Percentiles rank a stretch among this genome's conserved stretches.
Conservation (phyloP, 108 stramenopile genomes). For the Fistulifera pelliculosa region DNA sequence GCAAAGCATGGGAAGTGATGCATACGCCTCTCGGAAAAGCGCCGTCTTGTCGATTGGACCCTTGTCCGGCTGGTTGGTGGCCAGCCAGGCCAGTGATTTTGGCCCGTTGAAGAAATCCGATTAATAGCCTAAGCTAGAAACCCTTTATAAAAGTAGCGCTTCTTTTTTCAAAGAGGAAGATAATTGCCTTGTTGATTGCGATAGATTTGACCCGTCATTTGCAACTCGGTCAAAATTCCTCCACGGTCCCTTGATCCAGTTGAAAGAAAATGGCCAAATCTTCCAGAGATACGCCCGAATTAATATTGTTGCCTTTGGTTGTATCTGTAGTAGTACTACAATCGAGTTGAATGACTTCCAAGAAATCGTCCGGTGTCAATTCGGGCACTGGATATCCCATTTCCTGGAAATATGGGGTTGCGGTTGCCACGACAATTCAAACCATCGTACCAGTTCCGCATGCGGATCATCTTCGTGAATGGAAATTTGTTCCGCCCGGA, state of each 20-base stretch:
- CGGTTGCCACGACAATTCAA: neutral
- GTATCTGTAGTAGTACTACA: neutral
- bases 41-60: too few species aligned
- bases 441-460: slow-evolving; percentile 4
- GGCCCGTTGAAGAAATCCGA: too few species aligned
- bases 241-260: neutral
- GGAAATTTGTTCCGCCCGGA: neutral
- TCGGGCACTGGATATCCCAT: neutral
- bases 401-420: neutral
- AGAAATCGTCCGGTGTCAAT: neutral
- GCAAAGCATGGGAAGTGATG: too few species aligned
- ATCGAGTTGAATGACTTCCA: slow-evolving; percentile 2
- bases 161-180: slow-evolving; percentile 3
- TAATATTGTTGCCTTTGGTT: neutral
- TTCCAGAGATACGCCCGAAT: neutral
- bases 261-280: slow-evolving; percentile 3
- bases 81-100: too few species aligned
- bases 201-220: neutral
- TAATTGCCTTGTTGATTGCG: neutral
- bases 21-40: too few species aligned
- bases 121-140: too few species aligned
- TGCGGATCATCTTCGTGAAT: slow-evolving; percentile 1
- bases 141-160: too few species aligned
- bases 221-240: slow-evolving; percentile 1
- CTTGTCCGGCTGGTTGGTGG: too few species aligned